Evolutionary conservation across 108 stramenopile genomes (phyloP).

Genomic region (Cyclotella cryptica): DNA sequence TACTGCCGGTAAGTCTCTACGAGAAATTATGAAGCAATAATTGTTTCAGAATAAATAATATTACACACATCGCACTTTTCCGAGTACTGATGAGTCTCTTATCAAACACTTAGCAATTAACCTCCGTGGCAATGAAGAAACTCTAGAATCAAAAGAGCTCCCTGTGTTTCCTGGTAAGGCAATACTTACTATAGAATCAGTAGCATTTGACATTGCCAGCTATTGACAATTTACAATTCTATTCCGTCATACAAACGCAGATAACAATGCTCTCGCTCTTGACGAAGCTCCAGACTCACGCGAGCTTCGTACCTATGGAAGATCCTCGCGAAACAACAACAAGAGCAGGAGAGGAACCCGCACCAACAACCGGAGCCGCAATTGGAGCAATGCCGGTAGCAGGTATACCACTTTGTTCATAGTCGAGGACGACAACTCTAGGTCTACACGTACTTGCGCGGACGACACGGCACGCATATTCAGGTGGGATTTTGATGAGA

Average conservation of each 20-base stretch:
- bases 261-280: background rate
- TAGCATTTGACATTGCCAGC: no score
- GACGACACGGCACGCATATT: background rate
- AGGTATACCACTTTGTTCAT: background rate
- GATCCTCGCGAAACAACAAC: background rate
- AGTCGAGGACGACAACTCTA: background rate
- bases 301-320: background rate
- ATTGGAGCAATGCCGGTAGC: background rate
- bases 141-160: background rate
- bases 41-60: no score
- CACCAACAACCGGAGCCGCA: background rate
- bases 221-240: no score
- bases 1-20: background rate
- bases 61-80: no score
- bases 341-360: background rate
- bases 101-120: background rate
- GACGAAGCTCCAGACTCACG: background rate
- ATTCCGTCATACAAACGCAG: no score
- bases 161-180: no score
- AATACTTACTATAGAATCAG: no score
- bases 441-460: background rate
- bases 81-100: no score
- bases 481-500: slow-evolving; percentile 1
- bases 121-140: background rate
- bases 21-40: no score